These are phyloP conservation scores for Zygotorulaspora chibaensis DNA, from an alignment of 805 yeast species.

Conservation along the genomic window DNA sequence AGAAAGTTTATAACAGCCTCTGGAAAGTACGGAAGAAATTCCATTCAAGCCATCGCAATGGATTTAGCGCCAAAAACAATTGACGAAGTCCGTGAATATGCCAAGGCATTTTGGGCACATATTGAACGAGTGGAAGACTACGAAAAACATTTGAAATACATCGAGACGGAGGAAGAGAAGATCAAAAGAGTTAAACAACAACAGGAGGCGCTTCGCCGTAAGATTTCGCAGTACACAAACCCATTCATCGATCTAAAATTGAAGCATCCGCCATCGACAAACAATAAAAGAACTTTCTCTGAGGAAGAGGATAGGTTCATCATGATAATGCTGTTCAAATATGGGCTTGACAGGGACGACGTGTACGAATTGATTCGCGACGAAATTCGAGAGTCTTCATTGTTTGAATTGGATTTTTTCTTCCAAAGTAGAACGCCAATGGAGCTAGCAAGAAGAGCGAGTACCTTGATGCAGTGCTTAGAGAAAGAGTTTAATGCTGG, in stretches of 20 bases:
- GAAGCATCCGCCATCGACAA: constrained; percentile 66
- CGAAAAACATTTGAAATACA: constrained; percentile 74
- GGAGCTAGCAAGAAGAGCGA: constrained; percentile 79
- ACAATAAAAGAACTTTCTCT: constrained; percentile 63
- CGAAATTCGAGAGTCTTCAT: constrained; percentile 65
- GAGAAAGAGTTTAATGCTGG: constrained; percentile 60
- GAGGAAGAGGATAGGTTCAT: constrained; percentile 91
- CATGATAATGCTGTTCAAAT: constrained; percentile 69
- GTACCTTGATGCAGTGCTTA: constrained; percentile 69
- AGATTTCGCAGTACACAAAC: constrained; percentile 61
- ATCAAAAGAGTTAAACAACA: constrained; percentile 60
- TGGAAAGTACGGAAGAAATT: constrained; percentile 78
- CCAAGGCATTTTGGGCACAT: constrained; percentile 75
- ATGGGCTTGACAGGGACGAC: constrained; percentile 76
- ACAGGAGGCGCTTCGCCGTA: constrained; percentile 72
- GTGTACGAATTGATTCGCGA: constrained; percentile 75
- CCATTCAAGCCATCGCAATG: constrained; percentile 61
- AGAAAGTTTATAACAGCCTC: constrained; percentile 69
- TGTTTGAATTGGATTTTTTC: constrained; percentile 85
- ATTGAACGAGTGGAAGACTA: constrained; percentile 80
- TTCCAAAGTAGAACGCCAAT: constrained; percentile 71
- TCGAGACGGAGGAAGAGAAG: constrained; percentile 87
- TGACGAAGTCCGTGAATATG: constrained; percentile 76
- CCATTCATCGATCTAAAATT: constrained; percentile 78
- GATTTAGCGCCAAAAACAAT: constrained; percentile 73